phyloP scores from a whole-genome alignment of 2,329 filamentous ascomycete genomes.

The Sarocladiaceae sp. region DNA sequence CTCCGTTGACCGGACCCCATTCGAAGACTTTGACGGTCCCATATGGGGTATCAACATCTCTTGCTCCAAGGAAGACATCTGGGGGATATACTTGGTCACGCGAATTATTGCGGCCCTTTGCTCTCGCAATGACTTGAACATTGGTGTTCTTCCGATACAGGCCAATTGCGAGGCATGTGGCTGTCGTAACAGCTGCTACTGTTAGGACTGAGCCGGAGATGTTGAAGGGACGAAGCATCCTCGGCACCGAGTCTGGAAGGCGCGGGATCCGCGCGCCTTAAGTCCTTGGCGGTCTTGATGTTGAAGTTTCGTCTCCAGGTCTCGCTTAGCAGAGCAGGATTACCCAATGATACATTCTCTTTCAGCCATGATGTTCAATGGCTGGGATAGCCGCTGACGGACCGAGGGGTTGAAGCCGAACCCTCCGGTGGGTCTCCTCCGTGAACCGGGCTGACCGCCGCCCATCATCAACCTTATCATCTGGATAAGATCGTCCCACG shows the following conservation, averaged over 20 bases:
- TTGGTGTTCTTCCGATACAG: not conserved
- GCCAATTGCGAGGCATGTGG: not conserved
- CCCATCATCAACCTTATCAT: not conserved
- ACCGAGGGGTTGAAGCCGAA: not conserved
- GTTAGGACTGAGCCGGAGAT: not conserved
- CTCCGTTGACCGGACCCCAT: slow-evolving; percentile 71
- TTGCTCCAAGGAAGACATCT: slow-evolving; percentile 53
- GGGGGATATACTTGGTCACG: slow-evolving; percentile 52
- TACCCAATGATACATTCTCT: no score
- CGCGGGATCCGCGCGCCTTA: not conserved
- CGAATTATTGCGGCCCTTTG: not conserved
- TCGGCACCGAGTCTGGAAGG: not conserved
- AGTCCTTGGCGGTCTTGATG: no score
- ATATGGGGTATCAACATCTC: slow-evolving; percentile 12
- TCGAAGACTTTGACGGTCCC: slow-evolving; percentile 50
- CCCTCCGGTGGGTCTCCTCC: not conserved
- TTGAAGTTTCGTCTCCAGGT: no score
- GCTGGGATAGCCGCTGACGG: no score
- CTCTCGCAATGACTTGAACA: not conserved
- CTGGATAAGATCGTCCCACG: not conserved
- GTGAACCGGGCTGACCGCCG: not conserved
- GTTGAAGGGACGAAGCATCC: not conserved
- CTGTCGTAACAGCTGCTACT: not conserved
- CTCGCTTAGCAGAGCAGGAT: no score
- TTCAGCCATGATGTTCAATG: no score